Conservation (phyloP, 2,329 filamentous ascomycete species). For the Colletotrichum tofieldiae region DNA sequence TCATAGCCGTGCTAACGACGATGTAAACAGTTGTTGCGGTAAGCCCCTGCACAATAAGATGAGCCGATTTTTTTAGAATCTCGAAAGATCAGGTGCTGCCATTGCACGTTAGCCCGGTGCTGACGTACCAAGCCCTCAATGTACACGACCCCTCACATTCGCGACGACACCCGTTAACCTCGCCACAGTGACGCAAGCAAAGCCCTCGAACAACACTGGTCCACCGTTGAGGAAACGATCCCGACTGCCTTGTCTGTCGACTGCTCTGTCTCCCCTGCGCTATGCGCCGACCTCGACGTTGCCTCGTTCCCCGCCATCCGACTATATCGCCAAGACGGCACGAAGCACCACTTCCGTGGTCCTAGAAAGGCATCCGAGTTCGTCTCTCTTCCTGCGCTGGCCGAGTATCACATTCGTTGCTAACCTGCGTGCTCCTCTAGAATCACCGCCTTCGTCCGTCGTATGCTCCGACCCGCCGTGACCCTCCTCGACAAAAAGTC, state of each 20-base stretch:
- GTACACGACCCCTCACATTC: constrained; percentile 4
- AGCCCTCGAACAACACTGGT: constrained; percentile 56
- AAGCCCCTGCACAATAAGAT: background rate
- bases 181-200: constrained; percentile 50
- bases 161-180: background rate
- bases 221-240: constrained; percentile 45
- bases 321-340: constrained; percentile 55
- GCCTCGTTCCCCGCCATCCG: constrained; percentile 64
- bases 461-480: constrained; percentile 49
- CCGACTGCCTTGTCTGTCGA: constrained; percentile 56
- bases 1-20: background rate
- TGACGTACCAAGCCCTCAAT: constrained; percentile 23
- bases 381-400: constrained; percentile 37
- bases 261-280: constrained; percentile 52
- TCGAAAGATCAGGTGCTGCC: background rate
- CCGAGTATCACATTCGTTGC: background rate
- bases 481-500: constrained; percentile 49
- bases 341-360: constrained; percentile 60
- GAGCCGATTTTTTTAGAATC: background rate
- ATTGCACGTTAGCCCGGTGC: constrained; percentile 1
- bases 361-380: constrained; percentile 57
- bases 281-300: constrained; percentile 61
- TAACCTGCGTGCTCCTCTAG: constrained; percentile 43
- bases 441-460: constrained; percentile 50
- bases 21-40: constrained; percentile 27